These are phyloP conservation scores for Hawksworthiomyces lignivorus DNA, from an alignment of 2,329 filamentous ascomycete genomes.

Conservation along the genomic window DNA sequence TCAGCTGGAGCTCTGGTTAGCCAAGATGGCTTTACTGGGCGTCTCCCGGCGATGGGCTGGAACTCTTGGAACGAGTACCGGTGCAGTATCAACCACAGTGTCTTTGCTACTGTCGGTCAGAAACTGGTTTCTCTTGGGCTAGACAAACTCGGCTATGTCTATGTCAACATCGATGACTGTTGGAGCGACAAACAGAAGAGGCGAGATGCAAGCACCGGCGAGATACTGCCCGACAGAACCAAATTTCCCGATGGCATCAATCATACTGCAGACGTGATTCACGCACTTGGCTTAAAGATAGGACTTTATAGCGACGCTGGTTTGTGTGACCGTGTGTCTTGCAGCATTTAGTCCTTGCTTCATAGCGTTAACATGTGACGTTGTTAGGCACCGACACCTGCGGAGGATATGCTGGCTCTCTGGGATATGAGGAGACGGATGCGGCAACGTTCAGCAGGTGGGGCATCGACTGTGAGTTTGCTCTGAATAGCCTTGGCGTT, in stretches of 20 bases:
- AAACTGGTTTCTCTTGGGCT: conserved; percentile 41
- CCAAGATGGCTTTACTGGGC: no score
- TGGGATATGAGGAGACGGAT: conserved; percentile 50
- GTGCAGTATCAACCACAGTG: conserved; percentile 41
- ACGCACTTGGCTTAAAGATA: conserved; percentile 50
- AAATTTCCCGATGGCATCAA: conserved; percentile 54
- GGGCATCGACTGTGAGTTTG: conserved; percentile 48
- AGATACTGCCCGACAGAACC: conserved; percentile 36
- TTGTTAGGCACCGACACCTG: conserved; percentile 40
- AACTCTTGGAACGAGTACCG: conserved; percentile 47
- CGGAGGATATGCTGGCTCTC: conserved; percentile 47
- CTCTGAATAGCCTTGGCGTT: no score
- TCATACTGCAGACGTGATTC: conserved; percentile 44
- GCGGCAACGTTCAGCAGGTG: conserved; percentile 49
- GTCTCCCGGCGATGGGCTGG: conserved; percentile 37
- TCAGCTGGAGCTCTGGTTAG: no score
- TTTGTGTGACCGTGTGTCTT: no score
- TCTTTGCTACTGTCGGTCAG: conserved; percentile 40
- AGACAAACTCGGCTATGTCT: conserved; percentile 46
- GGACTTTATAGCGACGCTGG: conserved; percentile 56
- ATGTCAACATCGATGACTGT: conserved; percentile 57
- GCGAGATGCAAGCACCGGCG: conserved; percentile 33
- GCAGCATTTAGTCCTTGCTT: no score
- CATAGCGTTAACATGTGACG: no score
- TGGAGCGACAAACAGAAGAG: conserved; percentile 39